phyloP scores from a whole-genome alignment of 352 stramenopile genomes.

The Phytophthora rubi region DNA sequence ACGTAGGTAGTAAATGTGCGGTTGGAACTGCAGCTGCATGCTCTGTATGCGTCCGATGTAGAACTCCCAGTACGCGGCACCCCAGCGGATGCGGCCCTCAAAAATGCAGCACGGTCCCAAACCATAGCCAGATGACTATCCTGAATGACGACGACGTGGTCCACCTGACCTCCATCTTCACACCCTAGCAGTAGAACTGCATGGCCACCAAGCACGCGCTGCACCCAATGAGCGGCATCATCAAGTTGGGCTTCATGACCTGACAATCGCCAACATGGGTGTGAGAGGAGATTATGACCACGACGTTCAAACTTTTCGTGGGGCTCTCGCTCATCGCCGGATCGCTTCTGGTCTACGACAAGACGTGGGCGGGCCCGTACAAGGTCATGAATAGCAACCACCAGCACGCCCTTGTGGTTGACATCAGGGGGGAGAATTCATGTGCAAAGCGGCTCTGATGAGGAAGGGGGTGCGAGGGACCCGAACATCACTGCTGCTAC shows the following conservation, averaged over 20 bases:
- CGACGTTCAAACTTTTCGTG: slow-evolving; percentile 76
- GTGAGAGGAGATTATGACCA: slow-evolving; percentile 61
- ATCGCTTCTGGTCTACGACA: slow-evolving; percentile 70
- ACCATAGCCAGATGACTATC: too few species aligned
- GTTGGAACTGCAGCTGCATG: slow-evolving; percentile 70
- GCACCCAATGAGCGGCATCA: slow-evolving; percentile 74
- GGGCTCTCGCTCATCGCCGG: slow-evolving; percentile 66
- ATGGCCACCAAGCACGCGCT: slow-evolving; percentile 51
- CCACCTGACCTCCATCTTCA: slow-evolving; percentile 55
- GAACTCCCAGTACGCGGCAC: slow-evolving; percentile 80
- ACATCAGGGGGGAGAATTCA: slow-evolving; percentile 26
- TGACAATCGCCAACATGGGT: slow-evolving; percentile 44
- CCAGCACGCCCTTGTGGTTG: slow-evolving; percentile 52
- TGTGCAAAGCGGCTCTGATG: slow-evolving; percentile 40
- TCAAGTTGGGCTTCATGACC: slow-evolving; percentile 45
- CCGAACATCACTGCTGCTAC: background rate
- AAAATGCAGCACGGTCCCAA: slow-evolving; percentile 76
- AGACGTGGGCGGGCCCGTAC: slow-evolving; percentile 76
- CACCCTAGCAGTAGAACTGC: slow-evolving; percentile 47
- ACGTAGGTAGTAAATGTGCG: slow-evolving; percentile 57
- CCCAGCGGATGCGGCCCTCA: slow-evolving; percentile 76
- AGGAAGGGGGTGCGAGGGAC: slow-evolving; percentile 26
- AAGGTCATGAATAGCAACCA: slow-evolving; percentile 84
- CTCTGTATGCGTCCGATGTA: slow-evolving; percentile 89
- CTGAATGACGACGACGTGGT: slow-evolving; percentile 46